phyloP scores from a whole-genome alignment of 495 filamentous ascomycete species.

The Rhizodiscina lignyota region DNA sequence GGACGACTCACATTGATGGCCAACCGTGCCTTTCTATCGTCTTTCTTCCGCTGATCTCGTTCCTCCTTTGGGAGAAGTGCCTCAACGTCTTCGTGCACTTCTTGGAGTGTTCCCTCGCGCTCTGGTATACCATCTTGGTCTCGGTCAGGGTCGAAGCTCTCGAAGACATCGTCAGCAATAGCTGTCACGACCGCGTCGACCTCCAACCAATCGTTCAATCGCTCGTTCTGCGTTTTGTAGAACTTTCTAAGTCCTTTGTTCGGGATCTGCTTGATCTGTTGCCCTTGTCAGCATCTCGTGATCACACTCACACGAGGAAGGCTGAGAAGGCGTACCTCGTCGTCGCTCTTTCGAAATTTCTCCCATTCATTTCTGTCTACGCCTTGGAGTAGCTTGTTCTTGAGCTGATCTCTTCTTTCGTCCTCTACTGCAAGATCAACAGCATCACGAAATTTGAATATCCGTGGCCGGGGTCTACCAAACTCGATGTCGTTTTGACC shows the following conservation, averaged over 20 bases:
- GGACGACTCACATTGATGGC: constrained; percentile 28
- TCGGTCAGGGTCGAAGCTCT: constrained; percentile 33
- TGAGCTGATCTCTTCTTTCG: constrained; percentile 16
- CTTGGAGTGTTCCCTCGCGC: constrained; percentile 22
- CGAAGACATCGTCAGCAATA: constrained; percentile 34
- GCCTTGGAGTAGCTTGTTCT: constrained; percentile 27
- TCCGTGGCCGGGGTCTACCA: neutral
- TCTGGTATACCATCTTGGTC: constrained; percentile 32
- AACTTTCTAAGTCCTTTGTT: constrained; percentile 29
- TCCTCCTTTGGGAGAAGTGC: constrained; percentile 32
- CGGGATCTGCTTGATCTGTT: constrained; percentile 25
- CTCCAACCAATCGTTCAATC: constrained; percentile 34
- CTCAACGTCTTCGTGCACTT: constrained; percentile 23
- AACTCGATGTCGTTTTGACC: too few relatives aligned
- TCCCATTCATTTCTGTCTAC: constrained; percentile 25
- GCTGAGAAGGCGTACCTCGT: constrained; percentile 16
- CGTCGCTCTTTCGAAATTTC: constrained; percentile 25
- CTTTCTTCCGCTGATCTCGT: constrained; percentile 23
- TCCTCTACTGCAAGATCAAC: constrained; percentile 3
- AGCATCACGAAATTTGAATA: constrained; percentile 6
- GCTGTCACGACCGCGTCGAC: constrained; percentile 32
- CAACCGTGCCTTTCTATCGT: constrained; percentile 26
- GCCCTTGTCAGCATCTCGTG: neutral
- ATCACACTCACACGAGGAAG: neutral
- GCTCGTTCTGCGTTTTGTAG: constrained; percentile 32